Evolutionary conservation across 495 filamentous ascomycete species (phyloP).

Genomic region (Aspergillus nanangensis): DNA sequence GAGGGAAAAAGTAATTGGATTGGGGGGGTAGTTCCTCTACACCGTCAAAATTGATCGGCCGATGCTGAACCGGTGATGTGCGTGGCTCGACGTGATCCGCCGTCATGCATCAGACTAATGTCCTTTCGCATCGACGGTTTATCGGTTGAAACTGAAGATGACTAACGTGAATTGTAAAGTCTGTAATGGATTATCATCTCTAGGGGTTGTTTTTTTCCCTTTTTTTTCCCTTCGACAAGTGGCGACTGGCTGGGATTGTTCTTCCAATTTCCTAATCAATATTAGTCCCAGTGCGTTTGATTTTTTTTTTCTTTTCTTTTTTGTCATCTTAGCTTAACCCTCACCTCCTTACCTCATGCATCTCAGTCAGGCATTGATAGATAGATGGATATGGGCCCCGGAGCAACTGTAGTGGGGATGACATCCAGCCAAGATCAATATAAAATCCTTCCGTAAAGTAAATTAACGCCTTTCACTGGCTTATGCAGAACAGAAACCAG

Average conservation of each 20-base stretch:
- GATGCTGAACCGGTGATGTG: conserved; percentile 16
- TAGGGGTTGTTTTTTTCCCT: background rate
- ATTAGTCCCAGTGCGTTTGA: background rate
- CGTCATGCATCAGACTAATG: conserved; percentile 20
- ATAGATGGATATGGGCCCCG: background rate
- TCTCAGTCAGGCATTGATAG: background rate
- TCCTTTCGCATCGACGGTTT: conserved; percentile 7
- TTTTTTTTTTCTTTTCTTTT: background rate
- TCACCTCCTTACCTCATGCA: background rate
- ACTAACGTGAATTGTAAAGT: background rate
- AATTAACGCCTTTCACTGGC: background rate
- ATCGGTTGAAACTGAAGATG: conserved; percentile 6
- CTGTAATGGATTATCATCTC: background rate
- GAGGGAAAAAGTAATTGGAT: background rate
- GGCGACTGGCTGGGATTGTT: too few relatives aligned
- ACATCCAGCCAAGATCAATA: background rate
- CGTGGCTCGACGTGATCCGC: conserved; percentile 17
- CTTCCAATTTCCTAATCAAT: too few relatives aligned
- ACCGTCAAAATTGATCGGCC: conserved; percentile 12
- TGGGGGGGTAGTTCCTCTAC: background rate
- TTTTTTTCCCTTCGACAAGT: too few relatives aligned
- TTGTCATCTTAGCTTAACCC: background rate
- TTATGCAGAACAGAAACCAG: background rate
- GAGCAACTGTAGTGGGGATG: background rate
- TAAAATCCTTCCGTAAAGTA: background rate